Evolutionary conservation across 1,284 basidiomycete species (phyloP), one percentile per base, ranked within the genome.

Genomic region (Takashimella tepidaria): DNA sequence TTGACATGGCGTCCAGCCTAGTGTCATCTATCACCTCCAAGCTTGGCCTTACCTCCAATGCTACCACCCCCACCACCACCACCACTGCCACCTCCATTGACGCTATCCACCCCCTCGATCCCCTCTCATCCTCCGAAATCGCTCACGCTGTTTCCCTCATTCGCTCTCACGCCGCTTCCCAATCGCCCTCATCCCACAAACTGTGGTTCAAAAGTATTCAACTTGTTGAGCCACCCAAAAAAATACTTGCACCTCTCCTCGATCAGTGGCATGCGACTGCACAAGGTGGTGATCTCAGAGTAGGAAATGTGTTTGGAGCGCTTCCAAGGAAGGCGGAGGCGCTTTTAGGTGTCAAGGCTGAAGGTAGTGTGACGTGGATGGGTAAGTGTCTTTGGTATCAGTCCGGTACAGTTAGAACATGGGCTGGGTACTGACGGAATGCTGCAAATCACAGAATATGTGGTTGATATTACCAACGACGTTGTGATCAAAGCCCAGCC

Each of bases 101-200:
- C 31, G 8, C 16, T 8, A 8, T 16, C 10, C 77, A 78, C 61
- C 77, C 77, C 3, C 71, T 77, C 55, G 76, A 78, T 60, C 72
- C 76, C 4, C 65, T 77, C 45, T 62, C 63, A 13, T 56, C 66
- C 3, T 53, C 45, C 5, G 77, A 78, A 63, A 70, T 76, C 54
- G 41, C 42, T 6, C 50, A 54, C 23, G 63, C 67, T 11, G 62
- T 64, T 25, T 20, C 26, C 23, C 52, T 57, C 21, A 54, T 58
- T 47, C 56, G 55, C 48, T 16, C 37, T 11, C 31, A 47, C 24
- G 37, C 47, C 23, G 22, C 41, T 42, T 5, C 37, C 27, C 49
- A 53, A 49, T 43, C 45, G 40, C 45, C 49, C 51, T 45, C 53
- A 41, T 41, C 53, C 52, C 42, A 49, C 37, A 53, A 50, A 12